Evolutionary conservation across 805 yeast genomes (phyloP).

Genomic region (Yamadazyma takamatsuzukensis): DNA sequence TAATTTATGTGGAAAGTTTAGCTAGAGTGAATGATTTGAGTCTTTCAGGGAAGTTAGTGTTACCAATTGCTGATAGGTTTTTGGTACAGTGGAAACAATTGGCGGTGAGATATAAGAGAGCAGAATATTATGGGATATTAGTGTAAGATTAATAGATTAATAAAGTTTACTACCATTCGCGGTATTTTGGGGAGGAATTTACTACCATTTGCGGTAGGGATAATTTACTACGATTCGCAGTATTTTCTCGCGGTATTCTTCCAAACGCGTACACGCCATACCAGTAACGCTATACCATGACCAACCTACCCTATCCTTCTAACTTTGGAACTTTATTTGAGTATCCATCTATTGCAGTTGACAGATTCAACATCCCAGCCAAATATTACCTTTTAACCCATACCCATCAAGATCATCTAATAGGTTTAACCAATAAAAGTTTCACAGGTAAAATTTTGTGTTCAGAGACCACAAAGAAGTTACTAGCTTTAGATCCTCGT

Average conservation of each 20-base stretch:
- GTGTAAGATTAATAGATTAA: no score
- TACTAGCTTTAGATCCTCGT: conserved; percentile 17
- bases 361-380: conserved; percentile 24
- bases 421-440: conserved; percentile 41
- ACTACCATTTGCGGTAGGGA: no score
- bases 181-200: no score
- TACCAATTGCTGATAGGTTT: conserved; percentile 72
- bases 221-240: background rate
- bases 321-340: conserved; percentile 45
- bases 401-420: conserved; percentile 52
- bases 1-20: conserved; percentile 80
- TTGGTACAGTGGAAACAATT: conserved; percentile 87
- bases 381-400: conserved; percentile 43
- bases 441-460: conserved; percentile 45
- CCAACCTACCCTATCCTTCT: no score
- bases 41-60: conserved; percentile 66
- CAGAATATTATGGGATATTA: conserved; percentile 76
- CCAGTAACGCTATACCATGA: background rate
- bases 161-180: no score
- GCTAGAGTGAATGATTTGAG: conserved; percentile 79
- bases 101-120: conserved; percentile 45
- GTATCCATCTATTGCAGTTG: conserved; percentile 46
- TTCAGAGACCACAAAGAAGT: conserved; percentile 28
- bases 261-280: no score
- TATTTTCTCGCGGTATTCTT: no score